Evolutionary conservation across 2,329 filamentous ascomycete genomes (phyloP).

Genomic region (Chrysoporthe austroafricana): DNA sequence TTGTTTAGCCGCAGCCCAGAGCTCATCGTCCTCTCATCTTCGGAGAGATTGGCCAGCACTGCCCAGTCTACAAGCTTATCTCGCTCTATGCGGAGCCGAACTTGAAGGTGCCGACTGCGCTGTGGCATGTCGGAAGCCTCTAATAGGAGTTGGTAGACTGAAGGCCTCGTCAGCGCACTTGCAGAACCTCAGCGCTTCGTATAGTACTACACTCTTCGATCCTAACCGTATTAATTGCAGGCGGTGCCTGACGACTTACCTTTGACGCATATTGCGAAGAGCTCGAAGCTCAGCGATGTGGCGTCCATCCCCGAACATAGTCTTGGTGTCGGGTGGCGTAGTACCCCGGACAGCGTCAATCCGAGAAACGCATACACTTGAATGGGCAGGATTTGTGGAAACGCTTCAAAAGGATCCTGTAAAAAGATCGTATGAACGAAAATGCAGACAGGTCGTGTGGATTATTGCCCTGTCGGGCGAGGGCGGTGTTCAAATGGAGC

Average conservation of each 20-base stretch:
- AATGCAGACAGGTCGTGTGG: not conserved
- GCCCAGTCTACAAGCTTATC: conserved; percentile 23
- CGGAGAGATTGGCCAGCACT: conserved; percentile 18
- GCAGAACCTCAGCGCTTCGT: not conserved
- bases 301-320: conserved; percentile 16
- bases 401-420: not conserved
- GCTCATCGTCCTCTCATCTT: conserved; percentile 17
- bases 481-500: not conserved
- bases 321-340: not conserved
- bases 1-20: conserved; percentile 18
- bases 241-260: not conserved
- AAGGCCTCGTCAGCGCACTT: not conserved
- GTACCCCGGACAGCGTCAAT: not conserved
- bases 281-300: conserved; percentile 18
- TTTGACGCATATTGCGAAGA: conserved; percentile 26
- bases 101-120: conserved; percentile 8
- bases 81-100: conserved; percentile 19
- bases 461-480: not conserved
- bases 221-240: not conserved
- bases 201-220: too few species aligned
- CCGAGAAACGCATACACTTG: not conserved
- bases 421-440: not conserved
- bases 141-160: conserved; percentile 21
- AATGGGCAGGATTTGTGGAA: not conserved
- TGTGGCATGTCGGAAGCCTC: conserved; percentile 21